These are phyloP conservation scores for Panicum hallii DNA, from an alignment of 202 grass and related monocot genomes.

Conservation along the genomic window DNA sequence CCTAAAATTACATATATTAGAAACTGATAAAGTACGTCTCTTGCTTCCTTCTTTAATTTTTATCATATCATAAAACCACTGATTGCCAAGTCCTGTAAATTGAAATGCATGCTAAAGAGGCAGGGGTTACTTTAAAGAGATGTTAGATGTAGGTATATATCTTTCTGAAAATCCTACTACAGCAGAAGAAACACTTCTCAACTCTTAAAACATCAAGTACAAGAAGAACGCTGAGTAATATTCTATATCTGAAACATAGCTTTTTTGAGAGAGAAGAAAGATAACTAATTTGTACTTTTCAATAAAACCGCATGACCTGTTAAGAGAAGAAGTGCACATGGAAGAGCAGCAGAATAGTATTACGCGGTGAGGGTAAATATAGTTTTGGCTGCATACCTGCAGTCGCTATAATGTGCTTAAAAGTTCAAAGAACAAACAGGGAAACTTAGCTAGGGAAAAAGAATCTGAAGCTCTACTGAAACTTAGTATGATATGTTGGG, in stretches of 20 bases:
- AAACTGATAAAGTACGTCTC: background rate
- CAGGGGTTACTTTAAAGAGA: background rate
- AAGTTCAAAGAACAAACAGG: background rate
- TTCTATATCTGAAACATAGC: constrained; percentile 6
- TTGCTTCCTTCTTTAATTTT: background rate
- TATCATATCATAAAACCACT: background rate
- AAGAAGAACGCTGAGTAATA: background rate
- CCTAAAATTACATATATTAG: background rate
- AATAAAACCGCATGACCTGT: background rate
- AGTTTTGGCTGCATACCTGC: background rate
- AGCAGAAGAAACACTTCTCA: background rate
- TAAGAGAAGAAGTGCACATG: background rate
- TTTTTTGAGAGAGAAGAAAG: constrained; percentile 8
- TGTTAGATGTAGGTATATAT: background rate
- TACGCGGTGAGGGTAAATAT: background rate
- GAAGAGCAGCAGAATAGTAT: background rate
- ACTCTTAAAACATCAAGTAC: background rate
- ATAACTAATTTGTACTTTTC: constrained; percentile 5
- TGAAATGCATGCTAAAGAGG: background rate
- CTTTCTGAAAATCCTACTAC: background rate
- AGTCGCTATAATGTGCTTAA: constrained; percentile 7
- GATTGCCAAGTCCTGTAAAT: background rate
- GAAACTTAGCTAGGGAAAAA: background rate
- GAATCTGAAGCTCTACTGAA: background rate
- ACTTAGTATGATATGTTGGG: background rate